Conservation (phyloP, 768 basidiomycete genomes). For the Amanita pseudoporphyria region DNA sequence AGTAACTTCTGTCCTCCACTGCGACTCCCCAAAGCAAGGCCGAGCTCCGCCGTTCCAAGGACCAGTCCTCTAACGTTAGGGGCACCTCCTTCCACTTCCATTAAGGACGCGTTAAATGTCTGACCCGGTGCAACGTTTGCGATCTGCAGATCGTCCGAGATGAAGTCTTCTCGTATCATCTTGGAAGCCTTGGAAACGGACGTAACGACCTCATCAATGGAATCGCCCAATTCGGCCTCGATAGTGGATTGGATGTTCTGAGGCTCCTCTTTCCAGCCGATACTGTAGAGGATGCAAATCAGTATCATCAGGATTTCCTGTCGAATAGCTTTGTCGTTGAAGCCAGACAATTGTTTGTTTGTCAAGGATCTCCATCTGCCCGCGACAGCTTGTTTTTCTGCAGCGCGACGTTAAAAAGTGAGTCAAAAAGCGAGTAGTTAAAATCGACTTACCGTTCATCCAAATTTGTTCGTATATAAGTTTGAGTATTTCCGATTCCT, state of each 20-base stretch:
- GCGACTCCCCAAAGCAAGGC: neutral
- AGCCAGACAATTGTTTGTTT: neutral
- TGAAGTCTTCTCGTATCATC: neutral
- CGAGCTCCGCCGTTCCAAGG: neutral
- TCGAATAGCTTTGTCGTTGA: neutral
- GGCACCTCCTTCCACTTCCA: neutral
- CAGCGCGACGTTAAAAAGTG: neutral
- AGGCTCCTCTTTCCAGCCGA: neutral
- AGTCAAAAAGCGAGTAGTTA: too few relatives aligned
- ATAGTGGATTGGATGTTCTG: neutral
- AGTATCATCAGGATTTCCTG: neutral
- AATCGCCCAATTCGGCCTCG: neutral
- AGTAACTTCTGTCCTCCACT: neutral
- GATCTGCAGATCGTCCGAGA: neutral
- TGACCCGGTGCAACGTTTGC: neutral
- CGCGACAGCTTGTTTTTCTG: slow-evolving; percentile 2
- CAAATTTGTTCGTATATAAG: neutral
- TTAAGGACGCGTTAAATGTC: neutral
- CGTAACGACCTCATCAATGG: neutral
- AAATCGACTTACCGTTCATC: neutral
- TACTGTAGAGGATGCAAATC: neutral
- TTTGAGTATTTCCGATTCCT: neutral
- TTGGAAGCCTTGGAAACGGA: neutral
- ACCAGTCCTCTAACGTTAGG: neutral
- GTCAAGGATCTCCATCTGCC: neutral